A percentile compares a stretch with the other conserved stretches of the same genome.
Conservation (phyloP, 768 basidiomycete species). For the Phanerodontia chrysosporium region DNA sequence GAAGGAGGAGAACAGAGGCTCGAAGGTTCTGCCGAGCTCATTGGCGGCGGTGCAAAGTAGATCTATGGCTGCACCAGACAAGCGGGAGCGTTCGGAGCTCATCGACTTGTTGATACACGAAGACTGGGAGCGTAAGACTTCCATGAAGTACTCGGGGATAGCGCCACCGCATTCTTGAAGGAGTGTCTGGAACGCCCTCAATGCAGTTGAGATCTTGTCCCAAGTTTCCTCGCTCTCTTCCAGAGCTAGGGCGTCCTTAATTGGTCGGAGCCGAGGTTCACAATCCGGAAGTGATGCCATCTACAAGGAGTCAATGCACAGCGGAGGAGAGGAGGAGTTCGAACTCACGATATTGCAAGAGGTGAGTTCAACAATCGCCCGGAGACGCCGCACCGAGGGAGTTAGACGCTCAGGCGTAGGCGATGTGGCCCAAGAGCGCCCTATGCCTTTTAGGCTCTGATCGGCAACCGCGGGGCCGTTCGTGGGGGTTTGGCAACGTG, state of each 20-base stretch:
- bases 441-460: too few species aligned
- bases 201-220: conserved; percentile 57
- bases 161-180: conserved; percentile 51
- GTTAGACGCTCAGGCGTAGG: too few species aligned
- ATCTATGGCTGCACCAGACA: conserved; percentile 66
- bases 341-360: too few species aligned
- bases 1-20: conserved; percentile 60
- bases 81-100: conserved; percentile 68
- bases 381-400: too few species aligned
- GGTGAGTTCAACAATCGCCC: too few species aligned
- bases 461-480: too few species aligned
- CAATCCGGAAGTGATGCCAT: too few species aligned
- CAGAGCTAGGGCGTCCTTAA: conserved; percentile 39
- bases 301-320: too few species aligned
- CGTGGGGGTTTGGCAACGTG: too few species aligned
- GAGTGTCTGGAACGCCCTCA: conserved; percentile 43
- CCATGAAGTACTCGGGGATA: conserved; percentile 46
- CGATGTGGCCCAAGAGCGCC: too few species aligned
- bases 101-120: conserved; percentile 55
- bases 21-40: conserved; percentile 58
- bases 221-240: conserved; percentile 78
- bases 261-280: conserved; percentile 39
- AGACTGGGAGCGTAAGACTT: conserved; percentile 46
- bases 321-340: too few species aligned
- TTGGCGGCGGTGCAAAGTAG: conserved; percentile 51